Conservation (phyloP, 163 green algal species). For the Scenedesmus sp. region DNA sequence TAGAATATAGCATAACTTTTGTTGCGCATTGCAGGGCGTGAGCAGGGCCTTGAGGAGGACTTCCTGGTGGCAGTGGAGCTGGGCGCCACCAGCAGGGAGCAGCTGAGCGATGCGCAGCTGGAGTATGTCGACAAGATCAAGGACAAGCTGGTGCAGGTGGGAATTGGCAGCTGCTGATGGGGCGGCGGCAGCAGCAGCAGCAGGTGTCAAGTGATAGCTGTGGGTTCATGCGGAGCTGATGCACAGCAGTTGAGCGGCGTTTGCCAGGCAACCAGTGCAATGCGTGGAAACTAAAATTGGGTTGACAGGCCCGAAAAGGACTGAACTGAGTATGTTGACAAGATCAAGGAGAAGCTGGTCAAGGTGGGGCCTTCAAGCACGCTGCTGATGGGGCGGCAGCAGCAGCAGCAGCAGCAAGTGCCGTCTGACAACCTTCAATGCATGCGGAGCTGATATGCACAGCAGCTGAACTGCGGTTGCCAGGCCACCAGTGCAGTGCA, state of each 20-base stretch:
- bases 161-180: background rate
- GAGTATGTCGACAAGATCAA: slow-evolving; percentile 87
- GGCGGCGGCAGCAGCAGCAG: background rate
- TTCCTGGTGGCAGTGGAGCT: slow-evolving; percentile 79
- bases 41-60: slow-evolving; percentile 74
- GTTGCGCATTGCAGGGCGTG: slow-evolving; percentile 54
- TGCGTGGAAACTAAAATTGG: too few relatives aligned
- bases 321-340: too few relatives aligned
- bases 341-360: too few relatives aligned
- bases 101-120: slow-evolving; percentile 65
- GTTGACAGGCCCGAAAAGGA: too few relatives aligned
- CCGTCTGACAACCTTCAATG: too few relatives aligned
- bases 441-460: too few relatives aligned
- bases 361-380: background rate
- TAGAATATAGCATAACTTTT: background rate
- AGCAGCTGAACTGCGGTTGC: too few relatives aligned
- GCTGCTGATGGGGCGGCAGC: background rate
- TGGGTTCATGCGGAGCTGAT: background rate
- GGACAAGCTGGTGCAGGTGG: slow-evolving; percentile 74
- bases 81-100: slow-evolving; percentile 56
- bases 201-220: background rate
- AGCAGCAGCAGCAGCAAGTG: background rate
- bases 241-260: background rate
- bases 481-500: too few relatives aligned
- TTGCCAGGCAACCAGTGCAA: too few relatives aligned